These are phyloP conservation scores for Aphanomyces astaci DNA, from an alignment of 352 stramenopile species.

Conservation along the genomic window DNA sequence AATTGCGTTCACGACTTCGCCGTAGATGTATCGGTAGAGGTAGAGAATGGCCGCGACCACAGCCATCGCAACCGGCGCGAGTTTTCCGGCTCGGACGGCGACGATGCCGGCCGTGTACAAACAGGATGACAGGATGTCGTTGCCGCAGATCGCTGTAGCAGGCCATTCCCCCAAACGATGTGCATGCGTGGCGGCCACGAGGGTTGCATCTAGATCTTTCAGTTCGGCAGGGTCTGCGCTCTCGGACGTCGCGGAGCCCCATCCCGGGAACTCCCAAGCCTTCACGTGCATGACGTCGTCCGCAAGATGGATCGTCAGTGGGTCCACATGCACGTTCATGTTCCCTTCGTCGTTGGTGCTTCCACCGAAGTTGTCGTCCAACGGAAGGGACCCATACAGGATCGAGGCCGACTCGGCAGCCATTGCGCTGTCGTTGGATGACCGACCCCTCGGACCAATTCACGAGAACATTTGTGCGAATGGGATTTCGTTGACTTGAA, in stretches of 20 bases:
- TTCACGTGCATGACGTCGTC: slow-evolving; percentile 1
- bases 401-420: neutral
- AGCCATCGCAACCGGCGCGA: slow-evolving; percentile 68
- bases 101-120: slow-evolving; percentile 54
- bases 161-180: slow-evolving; percentile 50
- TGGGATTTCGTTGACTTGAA: neutral
- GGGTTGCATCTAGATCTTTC: slow-evolving; percentile 21
- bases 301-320: slow-evolving; percentile 13
- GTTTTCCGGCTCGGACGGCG: slow-evolving; percentile 46
- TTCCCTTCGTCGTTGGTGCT: neutral
- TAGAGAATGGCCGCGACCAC: slow-evolving; percentile 57
- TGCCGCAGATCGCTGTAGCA: slow-evolving; percentile 80
- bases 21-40: slow-evolving; percentile 74
- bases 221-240: slow-evolving; percentile 7
- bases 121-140: slow-evolving; percentile 83
- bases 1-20: slow-evolving; percentile 81
- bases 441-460: neutral
- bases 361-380: neutral
- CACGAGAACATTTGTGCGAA: neutral
- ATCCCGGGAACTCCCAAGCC: slow-evolving; percentile 24
- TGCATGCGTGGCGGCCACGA: neutral
- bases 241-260: neutral
- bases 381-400: neutral
- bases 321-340: neutral
- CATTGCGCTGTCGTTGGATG: neutral